Conservation (phyloP, 2,329 filamentous ascomycete genomes). For the Microthyrium microscopicum region DNA sequence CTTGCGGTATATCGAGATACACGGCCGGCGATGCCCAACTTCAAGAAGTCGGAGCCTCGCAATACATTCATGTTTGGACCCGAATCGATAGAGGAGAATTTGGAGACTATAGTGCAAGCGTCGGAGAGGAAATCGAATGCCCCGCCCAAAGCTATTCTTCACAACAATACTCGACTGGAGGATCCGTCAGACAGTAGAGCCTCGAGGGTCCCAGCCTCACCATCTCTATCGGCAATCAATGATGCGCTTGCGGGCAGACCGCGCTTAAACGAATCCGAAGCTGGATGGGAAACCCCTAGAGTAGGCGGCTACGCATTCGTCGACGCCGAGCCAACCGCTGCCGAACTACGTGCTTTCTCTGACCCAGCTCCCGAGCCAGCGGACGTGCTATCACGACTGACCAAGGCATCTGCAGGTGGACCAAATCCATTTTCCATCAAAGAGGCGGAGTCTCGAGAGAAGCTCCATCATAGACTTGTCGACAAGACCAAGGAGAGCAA, state of each 20-base stretch:
- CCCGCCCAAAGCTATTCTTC: constrained; percentile 59
- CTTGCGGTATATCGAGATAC: constrained; percentile 29
- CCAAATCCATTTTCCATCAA: constrained; percentile 7
- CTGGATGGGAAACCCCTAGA: constrained; percentile 7
- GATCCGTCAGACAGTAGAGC: constrained; percentile 21
- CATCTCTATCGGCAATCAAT: constrained; percentile 67
- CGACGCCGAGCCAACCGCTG: constrained; percentile 7
- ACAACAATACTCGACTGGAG: constrained; percentile 69
- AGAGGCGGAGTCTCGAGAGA: constrained; percentile 3
- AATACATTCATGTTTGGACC: constrained; percentile 81
- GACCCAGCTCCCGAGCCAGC: background rate
- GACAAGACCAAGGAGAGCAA: constrained; percentile 63
- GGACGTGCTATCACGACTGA: constrained; percentile 1
- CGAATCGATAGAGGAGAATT: constrained; percentile 41
- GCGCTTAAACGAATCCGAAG: constrained; percentile 23
- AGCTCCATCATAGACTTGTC: constrained; percentile 56
- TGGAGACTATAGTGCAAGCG: constrained; percentile 45
- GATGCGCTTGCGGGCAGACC: constrained; percentile 68
- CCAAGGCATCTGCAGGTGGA: background rate
- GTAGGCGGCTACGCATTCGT: constrained; percentile 7
- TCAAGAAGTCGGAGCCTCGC: constrained; percentile 57
- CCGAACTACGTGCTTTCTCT: constrained; percentile 5
- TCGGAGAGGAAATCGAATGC: constrained; percentile 46
- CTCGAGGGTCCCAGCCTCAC: constrained; percentile 49
- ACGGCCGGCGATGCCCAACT: constrained; percentile 59